Conservation (phyloP, 2,329 filamentous ascomycete species). For the Xylariales sp. region DNA sequence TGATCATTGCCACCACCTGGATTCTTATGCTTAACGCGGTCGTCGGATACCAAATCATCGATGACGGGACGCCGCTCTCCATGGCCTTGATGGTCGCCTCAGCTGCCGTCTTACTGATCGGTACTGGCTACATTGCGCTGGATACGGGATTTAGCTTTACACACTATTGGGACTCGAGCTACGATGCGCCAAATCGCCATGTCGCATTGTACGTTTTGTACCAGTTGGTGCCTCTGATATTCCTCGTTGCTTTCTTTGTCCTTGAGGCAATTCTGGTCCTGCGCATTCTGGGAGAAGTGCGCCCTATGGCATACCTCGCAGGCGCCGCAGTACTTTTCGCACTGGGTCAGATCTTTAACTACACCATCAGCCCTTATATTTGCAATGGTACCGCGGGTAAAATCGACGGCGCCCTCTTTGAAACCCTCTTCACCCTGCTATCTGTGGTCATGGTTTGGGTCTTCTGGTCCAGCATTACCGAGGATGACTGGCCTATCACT, state of each 20-base stretch:
- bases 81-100: constrained; percentile 71
- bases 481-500: constrained; percentile 88
- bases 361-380: constrained; percentile 85
- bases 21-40: constrained; percentile 86
- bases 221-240: constrained; percentile 81
- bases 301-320: constrained; percentile 86
- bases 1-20: constrained; percentile 86
- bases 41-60: constrained; percentile 88
- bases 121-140: constrained; percentile 91
- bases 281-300: constrained; percentile 77
- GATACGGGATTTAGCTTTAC: constrained; percentile 91
- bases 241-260: constrained; percentile 82
- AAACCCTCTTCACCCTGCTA: constrained; percentile 86
- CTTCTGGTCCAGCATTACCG: constrained; percentile 99
- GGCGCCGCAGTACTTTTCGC: constrained; percentile 78
- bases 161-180: constrained; percentile 64
- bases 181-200: constrained; percentile 58
- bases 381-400: constrained; percentile 78
- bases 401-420: constrained; percentile 89
- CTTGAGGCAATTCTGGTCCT: constrained; percentile 82
- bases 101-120: constrained; percentile 70
- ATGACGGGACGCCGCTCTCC: constrained; percentile 86
- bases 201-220: constrained; percentile 93
- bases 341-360: constrained; percentile 93
- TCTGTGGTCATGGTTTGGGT: constrained; percentile 82